A percentile compares a stretch with the other conserved stretches of the same genome.
Conservation (phyloP, 2,329 filamentous ascomycete species). For the Aphanoascus verrucosus region DNA sequence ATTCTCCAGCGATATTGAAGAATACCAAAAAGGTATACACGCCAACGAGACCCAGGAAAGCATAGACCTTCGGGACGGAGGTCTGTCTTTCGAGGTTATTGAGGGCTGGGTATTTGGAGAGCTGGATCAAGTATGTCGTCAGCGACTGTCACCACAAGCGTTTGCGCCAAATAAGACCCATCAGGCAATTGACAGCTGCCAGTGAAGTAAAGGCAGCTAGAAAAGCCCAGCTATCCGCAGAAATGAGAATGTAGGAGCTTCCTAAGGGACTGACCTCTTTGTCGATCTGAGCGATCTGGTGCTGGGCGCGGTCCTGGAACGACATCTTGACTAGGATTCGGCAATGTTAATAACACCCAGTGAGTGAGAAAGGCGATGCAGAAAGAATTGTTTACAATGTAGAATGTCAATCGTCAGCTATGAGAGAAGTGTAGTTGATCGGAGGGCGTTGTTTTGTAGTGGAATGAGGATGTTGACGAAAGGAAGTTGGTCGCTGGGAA, state of each 20-base stretch:
- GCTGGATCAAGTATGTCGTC: slow-evolving; percentile 32
- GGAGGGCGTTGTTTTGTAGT: not conserved
- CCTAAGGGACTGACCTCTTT: slow-evolving; percentile 47
- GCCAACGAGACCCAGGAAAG: slow-evolving; percentile 51
- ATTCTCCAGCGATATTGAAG: slow-evolving; percentile 60
- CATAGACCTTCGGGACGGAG: slow-evolving; percentile 58
- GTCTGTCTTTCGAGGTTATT: slow-evolving; percentile 60
- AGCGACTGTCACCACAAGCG: not conserved
- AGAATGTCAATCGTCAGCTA: not conserved
- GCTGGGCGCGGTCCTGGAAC: slow-evolving; percentile 53
- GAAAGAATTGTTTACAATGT: not conserved
- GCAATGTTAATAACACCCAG: not conserved
- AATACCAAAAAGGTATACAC: slow-evolving; percentile 62
- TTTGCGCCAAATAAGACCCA: not conserved
- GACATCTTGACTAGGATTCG: slow-evolving; percentile 13
- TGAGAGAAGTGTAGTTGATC: not conserved
- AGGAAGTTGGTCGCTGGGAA: slow-evolving; percentile 7
- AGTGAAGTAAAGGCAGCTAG: not conserved
- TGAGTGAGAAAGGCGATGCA: not conserved
- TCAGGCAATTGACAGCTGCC: not conserved
- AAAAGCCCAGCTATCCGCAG: not conserved
- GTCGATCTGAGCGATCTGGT: slow-evolving; percentile 56
- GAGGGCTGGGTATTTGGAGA: slow-evolving; percentile 56
- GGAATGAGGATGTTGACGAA: slow-evolving; percentile 5
- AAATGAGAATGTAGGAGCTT: not conserved